Base-by-base conservation (phyloP, 768 basidiomycete genomes). In the Trametes maxima region DNA sequence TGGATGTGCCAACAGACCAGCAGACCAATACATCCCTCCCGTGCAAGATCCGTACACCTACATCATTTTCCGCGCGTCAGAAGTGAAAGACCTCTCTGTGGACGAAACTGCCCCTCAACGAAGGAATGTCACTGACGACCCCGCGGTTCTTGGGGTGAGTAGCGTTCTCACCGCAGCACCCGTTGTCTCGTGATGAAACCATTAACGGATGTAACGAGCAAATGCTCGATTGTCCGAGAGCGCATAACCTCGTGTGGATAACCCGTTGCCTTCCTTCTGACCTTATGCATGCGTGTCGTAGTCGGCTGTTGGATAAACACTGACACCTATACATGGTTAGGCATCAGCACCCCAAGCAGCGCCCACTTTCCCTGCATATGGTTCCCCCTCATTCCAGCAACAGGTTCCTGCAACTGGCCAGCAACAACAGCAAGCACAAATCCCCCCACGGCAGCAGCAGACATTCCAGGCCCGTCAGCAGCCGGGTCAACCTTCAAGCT, bases 1-100 rank as follows among this genome's bases (percentile, higher is more conserved):
- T 59, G 53, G 42, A 35, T 42, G 28, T 16, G 12, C 43, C 19
- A 57, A 12, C 69, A 90, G 89, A 65, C 87, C 89, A 11, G 83
- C 86, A 42, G 74, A 82, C 36, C 88, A 94, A 72, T 95, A 86
- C 74, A 92, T 93, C 59, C 89, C 92, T 4, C 90, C 92, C 0
- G 87, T 88, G 45, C 85, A 86, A 71, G 89, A 89, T 61, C 90
- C 91, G 0, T 95, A 94, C 72, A 83, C 89, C 65, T 94, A 92
- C 74, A 94, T 95, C 75, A 90, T 95, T 65, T 95, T 95, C 76
- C 90, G 90, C 54, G 92, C 92, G 7, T 90, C 90, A 2, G 91
- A 94, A 74, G 92, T 94, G 63, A 93, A 94, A 69, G 92, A 94
- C 70, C 80, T 94, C n/a, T 81, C 89, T 25, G 90, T 94, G 14